phyloP scores from a whole-genome alignment of 306 rosid genomes.

The Dalbergia oliveri region DNA sequence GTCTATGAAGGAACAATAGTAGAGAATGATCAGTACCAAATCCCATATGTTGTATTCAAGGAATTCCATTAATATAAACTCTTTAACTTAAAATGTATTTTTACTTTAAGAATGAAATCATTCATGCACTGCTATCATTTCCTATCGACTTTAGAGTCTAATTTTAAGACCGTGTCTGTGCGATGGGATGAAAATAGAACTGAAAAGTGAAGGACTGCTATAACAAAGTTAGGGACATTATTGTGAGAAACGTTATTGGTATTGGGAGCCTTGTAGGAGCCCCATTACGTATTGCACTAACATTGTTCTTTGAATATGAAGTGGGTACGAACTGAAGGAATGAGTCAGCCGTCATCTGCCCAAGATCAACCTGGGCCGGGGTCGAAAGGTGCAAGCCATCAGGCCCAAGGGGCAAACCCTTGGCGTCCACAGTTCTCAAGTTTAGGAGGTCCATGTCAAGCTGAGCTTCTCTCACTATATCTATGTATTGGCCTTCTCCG shows the following conservation, averaged over 20 bases:
- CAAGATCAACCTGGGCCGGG: conserved; percentile 66
- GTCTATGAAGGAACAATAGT: no score
- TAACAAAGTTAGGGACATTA: conserved; percentile 10
- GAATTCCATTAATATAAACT: background rate
- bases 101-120: background rate
- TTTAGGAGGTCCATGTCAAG: conserved; percentile 61
- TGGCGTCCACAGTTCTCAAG: conserved; percentile 67
- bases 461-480: conserved; percentile 71
- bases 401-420: conserved; percentile 59
- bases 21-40: background rate
- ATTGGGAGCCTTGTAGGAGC: conserved; percentile 23
- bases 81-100: background rate
- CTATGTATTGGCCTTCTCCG: conserved; percentile 60
- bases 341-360: conserved; percentile 62
- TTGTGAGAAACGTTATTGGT: conserved; percentile 22
- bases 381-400: conserved; percentile 73
- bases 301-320: conserved; percentile 3
- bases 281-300: conserved; percentile 6
- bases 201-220: background rate
- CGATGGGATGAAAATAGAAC: background rate
- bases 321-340: conserved; percentile 59
- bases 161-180: conserved; percentile 11
- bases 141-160: background rate
- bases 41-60: background rate
- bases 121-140: background rate